A percentile compares a stretch with the other conserved stretches of the same genome.
Evolutionary conservation across 257 asterid species (phyloP).

Genomic region (Lantana camara): DNA sequence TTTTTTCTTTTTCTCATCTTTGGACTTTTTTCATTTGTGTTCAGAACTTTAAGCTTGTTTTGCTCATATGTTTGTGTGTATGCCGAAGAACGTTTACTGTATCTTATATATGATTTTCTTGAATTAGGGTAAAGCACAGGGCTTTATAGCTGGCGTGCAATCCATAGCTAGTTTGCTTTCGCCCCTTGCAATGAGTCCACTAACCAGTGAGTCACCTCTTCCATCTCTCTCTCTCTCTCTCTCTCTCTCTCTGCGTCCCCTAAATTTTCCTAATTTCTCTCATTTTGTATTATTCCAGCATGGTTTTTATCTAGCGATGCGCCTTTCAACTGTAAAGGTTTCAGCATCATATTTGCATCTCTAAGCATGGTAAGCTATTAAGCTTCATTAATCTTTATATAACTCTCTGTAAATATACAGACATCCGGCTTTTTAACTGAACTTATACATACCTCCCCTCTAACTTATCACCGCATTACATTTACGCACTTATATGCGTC

Average conservation of each 20-base stretch:
- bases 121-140: constrained; percentile 90
- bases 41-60: no score
- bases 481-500: no score
- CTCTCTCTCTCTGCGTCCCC: no score
- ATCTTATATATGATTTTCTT: neutral
- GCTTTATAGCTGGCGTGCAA: constrained; percentile 81
- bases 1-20: no score
- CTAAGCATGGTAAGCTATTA: constrained; percentile 82
- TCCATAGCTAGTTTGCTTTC: constrained; percentile 80
- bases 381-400: constrained; percentile 4
- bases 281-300: constrained; percentile 53
- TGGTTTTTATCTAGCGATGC: constrained; percentile 82
- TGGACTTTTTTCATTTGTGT: no score
- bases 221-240: neutral
- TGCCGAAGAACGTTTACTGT: neutral
- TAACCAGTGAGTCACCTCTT: constrained; percentile 63
- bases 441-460: no score
- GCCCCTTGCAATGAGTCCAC: constrained; percentile 88
- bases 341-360: constrained; percentile 84
- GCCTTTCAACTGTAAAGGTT: constrained; percentile 93
- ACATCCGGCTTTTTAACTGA: no score
- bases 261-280: neutral
- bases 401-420: no score
- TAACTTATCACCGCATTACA: no score
- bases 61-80: no score